Base-by-base conservation (phyloP, 2,329 filamentous ascomycete species). In the Rutstroemia sp. region DNA sequence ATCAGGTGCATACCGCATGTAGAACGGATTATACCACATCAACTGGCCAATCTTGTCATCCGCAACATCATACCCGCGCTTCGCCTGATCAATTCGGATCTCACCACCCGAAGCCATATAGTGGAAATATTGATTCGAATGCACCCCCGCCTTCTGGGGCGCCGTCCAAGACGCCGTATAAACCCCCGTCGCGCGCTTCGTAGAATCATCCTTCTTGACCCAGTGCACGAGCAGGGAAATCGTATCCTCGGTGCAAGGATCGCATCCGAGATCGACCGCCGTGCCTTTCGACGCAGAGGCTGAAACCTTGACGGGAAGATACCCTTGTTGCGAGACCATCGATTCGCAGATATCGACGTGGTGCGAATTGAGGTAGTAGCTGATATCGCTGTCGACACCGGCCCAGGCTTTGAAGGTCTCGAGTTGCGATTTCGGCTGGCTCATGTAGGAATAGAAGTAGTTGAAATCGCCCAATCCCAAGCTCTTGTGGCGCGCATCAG, bases 111-210 rank as follows among this genome's bases (percentile, higher is more conserved):
- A 81, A 3, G 83, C 92, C 75, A 96, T 86, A 75, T 94, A 96
- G 74, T 96, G 92, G 77, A 96, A 96, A 75, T 96, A 94, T 75
- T 96, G 92, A 72, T 95, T 95, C 1, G 87, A 92, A 74, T 96
- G 92, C n/a, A 96, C 91, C 50, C 92, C 92, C 0, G 92, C 92
- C 67, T 86, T 88, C 70, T 95, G 88, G 12, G 92, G 92, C 6
- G 92, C 92, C 1, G 92, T 96, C 92, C 92, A 96, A 42, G 88
- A 92, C 10, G 92, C 89, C 12, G 92, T 96, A 74, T 95, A 96
- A 7, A 96, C 90, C 55, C 84, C 92, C 1, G 91, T 94, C 10
- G 88, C 92, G 56, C 83, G 77, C 75, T 88, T 91, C 58, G 73
- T 75, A 0, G 82, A 77, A 63, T 89, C 83, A 54, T 76, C 77